Base-by-base conservation (phyloP, 208 protist species). In the Herpetomonas samuelpessoai region DNA sequence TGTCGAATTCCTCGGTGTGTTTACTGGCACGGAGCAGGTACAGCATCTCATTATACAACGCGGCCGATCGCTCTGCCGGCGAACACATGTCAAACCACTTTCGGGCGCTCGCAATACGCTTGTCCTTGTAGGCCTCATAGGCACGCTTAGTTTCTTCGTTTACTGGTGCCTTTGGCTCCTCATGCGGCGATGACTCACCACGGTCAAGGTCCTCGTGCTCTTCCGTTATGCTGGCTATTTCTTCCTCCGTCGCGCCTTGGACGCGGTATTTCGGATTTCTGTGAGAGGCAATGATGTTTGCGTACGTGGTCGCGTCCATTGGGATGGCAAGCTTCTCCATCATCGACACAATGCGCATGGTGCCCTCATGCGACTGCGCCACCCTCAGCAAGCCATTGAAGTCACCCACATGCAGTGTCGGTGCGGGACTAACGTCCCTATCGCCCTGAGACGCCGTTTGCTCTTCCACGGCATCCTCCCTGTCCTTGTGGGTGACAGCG, bases 11-110 rank as follows among this genome's bases (percentile, higher is more conserved):
- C 1, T 44, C 45, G 29, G 71, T 61, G 46, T 88, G 76, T 7
- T 62, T 39, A 0, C 68, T 74, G 48, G 65, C 62, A 21, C 88
- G 83, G 12, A 88, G 68, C 3, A 92, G 64, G 45, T 86, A 89
- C 28, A 94, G 69, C 50, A 90, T 65, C 48, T 84, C 83, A 57
- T 94, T 94, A 65, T 81, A 94, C 19, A 94, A 52, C 49, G 81
- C 75, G 12, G 76, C 72, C 14, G 28, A 74, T 25, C 84, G 81
- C 2, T 71, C 46, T 10, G 46, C 31, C 25, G 58, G 39, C 2
- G 82, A 79, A 60, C 81, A 90, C 45, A 57, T 45, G 14, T 61
- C 57, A 55, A 91, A 92, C 83, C 83, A 92, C 64, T 59, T 47
- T 41, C 66, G 55, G 9, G 76, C 84, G 3, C 58, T 52, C 28